Evolutionary conservation across 2,329 filamentous ascomycete genomes (phyloP).

Genomic region (Emericellopsis atlantica): DNA sequence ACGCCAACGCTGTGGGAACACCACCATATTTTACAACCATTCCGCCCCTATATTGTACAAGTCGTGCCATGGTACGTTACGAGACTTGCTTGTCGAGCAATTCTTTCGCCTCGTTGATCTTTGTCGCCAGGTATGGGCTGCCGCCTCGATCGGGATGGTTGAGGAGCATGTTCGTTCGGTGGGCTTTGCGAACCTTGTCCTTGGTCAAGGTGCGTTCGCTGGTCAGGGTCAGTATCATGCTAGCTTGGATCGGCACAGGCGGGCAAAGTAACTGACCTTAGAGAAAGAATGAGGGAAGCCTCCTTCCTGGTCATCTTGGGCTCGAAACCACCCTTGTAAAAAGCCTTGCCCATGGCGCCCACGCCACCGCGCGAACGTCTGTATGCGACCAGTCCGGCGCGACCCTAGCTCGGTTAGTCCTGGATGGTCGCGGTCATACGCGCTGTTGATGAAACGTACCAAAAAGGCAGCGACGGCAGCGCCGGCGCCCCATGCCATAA

Average conservation of each 20-base stretch:
- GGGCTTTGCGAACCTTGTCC: conserved; percentile 90
- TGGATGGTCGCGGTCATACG: neutral
- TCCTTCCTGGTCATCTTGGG: conserved; percentile 86
- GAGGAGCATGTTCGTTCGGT: conserved; percentile 88
- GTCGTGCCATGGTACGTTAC: too few relatives aligned
- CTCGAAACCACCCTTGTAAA: conserved; percentile 99
- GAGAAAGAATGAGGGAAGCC: conserved; percentile 78
- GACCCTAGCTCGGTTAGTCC: conserved; percentile 46
- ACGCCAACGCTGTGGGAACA: conserved; percentile 31
- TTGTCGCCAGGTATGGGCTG: conserved; percentile 90
- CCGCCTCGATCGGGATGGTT: conserved; percentile 97
- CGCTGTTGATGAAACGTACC: conserved; percentile 16
- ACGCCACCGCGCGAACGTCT: conserved; percentile 68
- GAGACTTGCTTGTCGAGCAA: conserved; percentile 64
- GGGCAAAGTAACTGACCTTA: conserved; percentile 48
- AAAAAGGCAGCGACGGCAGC: conserved; percentile 39
- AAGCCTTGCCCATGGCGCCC: conserved; percentile 75
- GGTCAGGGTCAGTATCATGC: neutral
- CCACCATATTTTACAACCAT: conserved; percentile 2
- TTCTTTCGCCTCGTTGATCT: conserved; percentile 98
- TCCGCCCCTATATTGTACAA: neutral
- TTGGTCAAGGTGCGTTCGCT: conserved; percentile 83
- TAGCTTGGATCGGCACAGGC: neutral
- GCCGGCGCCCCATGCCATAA: conserved; percentile 32
- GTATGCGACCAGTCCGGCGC: conserved; percentile 82